phyloP scores from a whole-genome alignment of 225 moss, liverwort and hornwort species.

The Pseudoscleropodium purum region DNA sequence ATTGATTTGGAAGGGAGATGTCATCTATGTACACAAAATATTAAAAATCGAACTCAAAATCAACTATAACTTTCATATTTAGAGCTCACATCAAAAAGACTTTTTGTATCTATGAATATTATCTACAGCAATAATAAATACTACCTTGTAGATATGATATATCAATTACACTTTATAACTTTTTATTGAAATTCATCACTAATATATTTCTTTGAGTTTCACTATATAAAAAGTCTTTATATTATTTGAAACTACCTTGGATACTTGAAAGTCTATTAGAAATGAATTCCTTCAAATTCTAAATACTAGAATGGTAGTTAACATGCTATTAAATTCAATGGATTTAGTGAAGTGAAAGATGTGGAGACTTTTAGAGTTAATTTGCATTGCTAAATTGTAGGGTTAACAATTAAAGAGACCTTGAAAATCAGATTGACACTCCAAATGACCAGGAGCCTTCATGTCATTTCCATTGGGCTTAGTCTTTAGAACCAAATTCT shows the following conservation, averaged over 20 bases:
- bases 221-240: not conserved
- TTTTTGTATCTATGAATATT: not conserved
- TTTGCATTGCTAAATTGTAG: too few species aligned
- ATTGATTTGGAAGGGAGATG: not conserved
- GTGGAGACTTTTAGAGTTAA: too few species aligned
- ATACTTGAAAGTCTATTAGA: too few species aligned
- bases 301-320: not conserved
- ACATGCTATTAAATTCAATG: not conserved
- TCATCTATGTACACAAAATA: not conserved
- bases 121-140: not conserved
- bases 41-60: not conserved
- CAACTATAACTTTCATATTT: not conserved
- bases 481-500: too few species aligned
- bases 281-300: not conserved
- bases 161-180: not conserved
- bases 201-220: not conserved
- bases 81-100: not conserved
- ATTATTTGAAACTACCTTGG: not conserved
- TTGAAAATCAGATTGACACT: too few species aligned
- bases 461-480: too few species aligned
- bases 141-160: not conserved
- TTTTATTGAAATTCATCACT: not conserved
- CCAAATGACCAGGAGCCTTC: too few species aligned
- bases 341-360: not conserved
- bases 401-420: too few species aligned